phyloP scores from a whole-genome alignment of 2,329 filamentous ascomycete genomes.

The Ampelomyces quisqualis region DNA sequence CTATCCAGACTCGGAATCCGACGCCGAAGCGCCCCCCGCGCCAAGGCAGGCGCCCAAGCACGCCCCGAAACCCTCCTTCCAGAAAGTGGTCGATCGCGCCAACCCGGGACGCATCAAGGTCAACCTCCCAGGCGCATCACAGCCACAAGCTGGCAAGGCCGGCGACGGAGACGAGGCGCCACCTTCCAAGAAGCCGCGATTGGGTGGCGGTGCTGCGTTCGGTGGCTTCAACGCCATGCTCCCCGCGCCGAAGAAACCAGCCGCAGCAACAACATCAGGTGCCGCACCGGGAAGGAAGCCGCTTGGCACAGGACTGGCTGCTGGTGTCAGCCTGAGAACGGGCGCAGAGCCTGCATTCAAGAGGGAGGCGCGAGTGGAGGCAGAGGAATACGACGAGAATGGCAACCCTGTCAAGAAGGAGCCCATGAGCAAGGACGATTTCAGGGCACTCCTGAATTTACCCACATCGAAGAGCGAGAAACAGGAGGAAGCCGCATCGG shows the following conservation, averaged over 20 bases:
- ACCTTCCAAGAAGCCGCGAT: conserved; percentile 70
- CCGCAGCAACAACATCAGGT: conserved; percentile 25
- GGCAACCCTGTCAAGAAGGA: conserved; percentile 34
- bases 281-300: conserved; percentile 36
- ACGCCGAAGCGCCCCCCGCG: conserved; percentile 54
- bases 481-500: conserved; percentile 43
- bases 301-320: conserved; percentile 46
- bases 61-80: conserved; percentile 62
- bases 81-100: conserved; percentile 77
- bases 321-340: conserved; percentile 75
- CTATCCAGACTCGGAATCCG: conserved; percentile 78
- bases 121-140: conserved; percentile 63
- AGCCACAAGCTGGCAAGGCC: conserved; percentile 42
- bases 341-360: conserved; percentile 80
- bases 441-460: conserved; percentile 40
- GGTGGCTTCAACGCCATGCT: conserved; percentile 83
- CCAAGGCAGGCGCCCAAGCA: conserved; percentile 45
- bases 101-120: conserved; percentile 84
- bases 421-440: conserved; percentile 34
- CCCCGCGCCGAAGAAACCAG: conserved; percentile 72
- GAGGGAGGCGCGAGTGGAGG: conserved; percentile 54
- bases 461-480: conserved; percentile 29
- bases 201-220: conserved; percentile 64
- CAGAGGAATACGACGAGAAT: conserved; percentile 40
- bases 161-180: conserved; percentile 46